Base-by-base conservation (phyloP, 1,284 basidiomycete genomes). In the Ceratobasidium sp. region DNA sequence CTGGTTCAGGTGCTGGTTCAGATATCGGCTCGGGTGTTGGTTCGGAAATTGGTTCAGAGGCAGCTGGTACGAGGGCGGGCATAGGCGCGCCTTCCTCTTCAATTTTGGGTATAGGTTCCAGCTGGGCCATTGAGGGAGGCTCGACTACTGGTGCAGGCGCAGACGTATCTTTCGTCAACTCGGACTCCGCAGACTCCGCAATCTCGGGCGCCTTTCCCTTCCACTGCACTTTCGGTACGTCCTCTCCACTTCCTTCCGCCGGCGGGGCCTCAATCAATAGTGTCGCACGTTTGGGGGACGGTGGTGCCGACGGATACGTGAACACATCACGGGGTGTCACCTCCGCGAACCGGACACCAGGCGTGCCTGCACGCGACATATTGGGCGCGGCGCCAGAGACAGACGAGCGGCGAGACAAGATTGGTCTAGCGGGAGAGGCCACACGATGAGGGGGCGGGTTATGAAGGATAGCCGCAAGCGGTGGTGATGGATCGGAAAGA, bases 251-350 rank as follows among this genome's bases (percentile, higher is more conserved):
- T 6, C 87, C 83, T 0, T 91, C 89, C 3, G 69, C 71, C 0
- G 92, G 86, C 0, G 91, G 90, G n/a, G 89, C 86, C 3, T 88
- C 86, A 9, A 86, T 82, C 0, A 87, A 81, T 0, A 85, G 84
- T 3, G 89, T 80, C 0, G 85, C 79, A 79, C 86, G 88, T 57
- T 88, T 88, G 0, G 93, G 93, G 3, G 94, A 94, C 2, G 91
- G 86, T 1, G 93, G 93, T 0, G 90, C 91, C 26, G 93, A 94
- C 81, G 93, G 92, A 81, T 94, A 95, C 0, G 94, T 91, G 82
- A 93, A 88, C 1, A 95, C 89, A 78, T 90, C 88, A 9, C 85
- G 82, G 0, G 88, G 86, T 0, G 86, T 87, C 13, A 90, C 82
- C 9, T 90, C 88, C 33, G 89, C 88, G 77, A 90, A 90, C n/a